These are phyloP conservation scores for Aspergillus persii DNA, from an alignment of 2,329 filamentous ascomycete species.

Conservation along the genomic window DNA sequence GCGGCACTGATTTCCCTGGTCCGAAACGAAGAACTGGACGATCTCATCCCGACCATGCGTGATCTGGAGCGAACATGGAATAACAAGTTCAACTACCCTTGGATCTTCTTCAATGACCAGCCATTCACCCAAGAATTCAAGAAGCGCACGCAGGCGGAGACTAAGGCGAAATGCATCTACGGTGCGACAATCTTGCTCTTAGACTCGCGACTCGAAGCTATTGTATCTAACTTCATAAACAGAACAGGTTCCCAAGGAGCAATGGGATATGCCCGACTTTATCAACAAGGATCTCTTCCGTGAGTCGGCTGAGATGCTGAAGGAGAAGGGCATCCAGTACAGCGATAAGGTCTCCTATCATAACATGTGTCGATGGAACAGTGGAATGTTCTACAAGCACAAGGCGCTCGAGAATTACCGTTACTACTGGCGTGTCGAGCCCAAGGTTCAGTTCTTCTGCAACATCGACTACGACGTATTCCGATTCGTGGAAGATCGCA, in stretches of 20 bases:
- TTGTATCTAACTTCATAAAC: constrained; percentile 24
- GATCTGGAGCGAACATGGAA: constrained; percentile 97
- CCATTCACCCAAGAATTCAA: constrained; percentile 95
- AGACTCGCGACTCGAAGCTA: constrained; percentile 13
- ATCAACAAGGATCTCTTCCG: constrained; percentile 83
- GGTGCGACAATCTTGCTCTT: constrained; percentile 50
- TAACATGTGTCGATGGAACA: constrained; percentile 99
- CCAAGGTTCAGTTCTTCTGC: constrained; percentile 99
- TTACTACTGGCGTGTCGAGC: constrained; percentile 98
- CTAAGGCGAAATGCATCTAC: constrained; percentile 84
- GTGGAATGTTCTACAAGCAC: constrained; percentile 95
- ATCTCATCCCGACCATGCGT: constrained; percentile 81
- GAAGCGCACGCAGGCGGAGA: constrained; percentile 71
- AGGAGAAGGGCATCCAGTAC: constrained; percentile 87
- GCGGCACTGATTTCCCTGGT: constrained; percentile 90
- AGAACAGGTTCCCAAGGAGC: constrained; percentile 90
- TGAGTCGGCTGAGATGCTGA: constrained; percentile 78
- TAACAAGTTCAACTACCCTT: constrained; percentile 98
- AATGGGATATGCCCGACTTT: constrained; percentile 91
- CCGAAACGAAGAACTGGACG: constrained; percentile 81
- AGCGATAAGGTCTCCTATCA: constrained; percentile 87
- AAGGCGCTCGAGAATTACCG: constrained; percentile 76
- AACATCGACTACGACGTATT: constrained; percentile 98
- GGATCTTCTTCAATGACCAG: constrained; percentile 98
- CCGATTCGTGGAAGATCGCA: constrained; percentile 95